A percentile compares a stretch with the other conserved stretches of the same genome.
phyloP scores from a whole-genome alignment of 805 yeast genomes.

The Starmerella bombicola region DNA sequence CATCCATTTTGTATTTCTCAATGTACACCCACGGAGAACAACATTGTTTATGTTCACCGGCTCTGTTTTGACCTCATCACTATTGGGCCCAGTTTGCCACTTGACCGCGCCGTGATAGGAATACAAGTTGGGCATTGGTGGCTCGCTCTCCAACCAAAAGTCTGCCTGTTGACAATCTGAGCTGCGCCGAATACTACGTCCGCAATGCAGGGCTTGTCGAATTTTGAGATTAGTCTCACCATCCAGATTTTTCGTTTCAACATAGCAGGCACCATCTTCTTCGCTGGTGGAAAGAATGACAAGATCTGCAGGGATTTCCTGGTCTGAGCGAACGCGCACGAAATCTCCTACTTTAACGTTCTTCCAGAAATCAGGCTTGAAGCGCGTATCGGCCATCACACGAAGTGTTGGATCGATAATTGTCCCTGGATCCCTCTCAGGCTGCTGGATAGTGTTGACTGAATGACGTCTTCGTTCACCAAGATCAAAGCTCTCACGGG shows the following conservation, averaged over 20 bases:
- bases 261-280: constrained; percentile 55
- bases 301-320: constrained; percentile 70
- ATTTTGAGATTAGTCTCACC: constrained; percentile 69
- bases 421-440: constrained; percentile 18
- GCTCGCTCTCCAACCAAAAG: constrained; percentile 57
- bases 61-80: constrained; percentile 30
- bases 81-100: constrained; percentile 15
- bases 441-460: constrained; percentile 1
- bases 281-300: constrained; percentile 57
- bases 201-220: constrained; percentile 45
- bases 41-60: constrained; percentile 53
- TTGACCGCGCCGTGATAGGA: constrained; percentile 34
- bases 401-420: constrained; percentile 23
- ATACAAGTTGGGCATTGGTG: constrained; percentile 55
- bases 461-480: constrained; percentile 18
- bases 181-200: constrained; percentile 42
- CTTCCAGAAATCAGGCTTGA: constrained; percentile 55
- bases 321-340: constrained; percentile 54
- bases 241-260: constrained; percentile 61
- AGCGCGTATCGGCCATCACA: constrained; percentile 31
- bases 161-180: constrained; percentile 29
- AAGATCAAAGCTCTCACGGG: constrained; percentile 20
- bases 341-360: constrained; percentile 67
- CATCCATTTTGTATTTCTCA: constrained; percentile 68
- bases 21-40: constrained; percentile 57